phyloP scores from a whole-genome alignment of 495 filamentous ascomycete genomes.

The Penicillium turbatum region DNA sequence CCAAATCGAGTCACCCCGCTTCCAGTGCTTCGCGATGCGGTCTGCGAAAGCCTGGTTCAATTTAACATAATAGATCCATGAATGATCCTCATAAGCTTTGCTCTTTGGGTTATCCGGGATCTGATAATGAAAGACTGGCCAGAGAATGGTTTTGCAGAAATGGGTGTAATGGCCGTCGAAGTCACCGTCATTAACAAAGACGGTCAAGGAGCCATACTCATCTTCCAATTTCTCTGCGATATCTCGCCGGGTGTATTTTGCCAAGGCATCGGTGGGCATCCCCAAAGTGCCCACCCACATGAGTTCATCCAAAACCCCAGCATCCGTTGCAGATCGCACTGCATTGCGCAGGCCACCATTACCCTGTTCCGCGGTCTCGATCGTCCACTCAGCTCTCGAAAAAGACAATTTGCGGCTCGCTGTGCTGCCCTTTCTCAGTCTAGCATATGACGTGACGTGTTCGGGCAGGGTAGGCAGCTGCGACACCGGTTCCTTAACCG shows the following conservation, averaged over 20 bases:
- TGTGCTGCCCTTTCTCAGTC: conserved; percentile 13
- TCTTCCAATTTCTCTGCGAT: conserved; percentile 74
- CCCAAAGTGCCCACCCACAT: conserved; percentile 89
- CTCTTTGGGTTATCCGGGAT: conserved; percentile 95
- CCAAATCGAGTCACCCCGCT: conserved; percentile 87
- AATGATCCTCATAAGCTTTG: conserved; percentile 95
- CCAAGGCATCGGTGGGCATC: conserved; percentile 81
- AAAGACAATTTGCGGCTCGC: conserved; percentile 54
- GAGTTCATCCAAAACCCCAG: conserved; percentile 60
- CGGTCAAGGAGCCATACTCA: conserved; percentile 74
- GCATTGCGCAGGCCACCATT: conserved; percentile 90
- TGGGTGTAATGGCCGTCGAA: conserved; percentile 90
- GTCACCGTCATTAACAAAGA: conserved; percentile 81
- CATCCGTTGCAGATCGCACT: conserved; percentile 66
- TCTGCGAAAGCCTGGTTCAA: conserved; percentile 89
- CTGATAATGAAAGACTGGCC: conserved; percentile 93
- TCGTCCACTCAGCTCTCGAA: conserved; percentile 68
- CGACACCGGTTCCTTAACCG: conserved; percentile 19
- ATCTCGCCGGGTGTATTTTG: conserved; percentile 64
- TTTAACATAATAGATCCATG: conserved; percentile 88
- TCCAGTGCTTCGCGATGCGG: conserved; percentile 83
- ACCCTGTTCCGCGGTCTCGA: conserved; percentile 79
- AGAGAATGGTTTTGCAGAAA: conserved; percentile 87
- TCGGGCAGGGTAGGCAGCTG: conserved; percentile 24
- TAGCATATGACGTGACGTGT: conserved; percentile 7